Base-by-base conservation (phyloP, 805 yeast species). In the Metschnikowia amazonensis region DNA sequence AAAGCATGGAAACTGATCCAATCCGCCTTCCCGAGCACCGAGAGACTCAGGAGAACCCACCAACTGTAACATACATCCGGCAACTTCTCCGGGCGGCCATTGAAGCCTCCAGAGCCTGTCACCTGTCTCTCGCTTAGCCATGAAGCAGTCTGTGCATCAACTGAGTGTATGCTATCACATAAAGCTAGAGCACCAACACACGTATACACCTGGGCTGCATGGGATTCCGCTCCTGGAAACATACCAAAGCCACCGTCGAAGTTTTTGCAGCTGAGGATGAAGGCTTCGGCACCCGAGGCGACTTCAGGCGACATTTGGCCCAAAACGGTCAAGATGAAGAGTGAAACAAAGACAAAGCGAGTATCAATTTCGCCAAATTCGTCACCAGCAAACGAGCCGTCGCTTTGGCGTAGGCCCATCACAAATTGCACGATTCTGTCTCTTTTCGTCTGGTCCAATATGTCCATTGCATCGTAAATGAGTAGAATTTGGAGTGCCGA, bases 41-140 rank as follows among this genome's bases (percentile, higher is more conserved):
- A 76, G 46, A 90, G 65, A 2, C 89, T 76, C 1, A 95, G 84
- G 18, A 89, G 63, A 8, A 89, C 95, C 99, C 99, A 94, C 96
- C 97, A 94, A 56, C 94, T 82, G 62, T 94, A 94, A 62, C 99
- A 94, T n/a, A 88, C 96, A 64, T 94, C 99, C 0, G 98, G 96
- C 16, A 89, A 67, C 62, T 94, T 94, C 48, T 94, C 96, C 0
- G 98, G 97, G 42, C 99, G 76, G 0, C 99, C 99, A 60, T 94
- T 94, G 45, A 94, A 72, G 0, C 99, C 99, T 5, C 99, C 99
- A 24, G 76, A 76, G 5, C 78, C 74, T 23, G 62, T 52, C 7
- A 88, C 77, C 64, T 94, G 99, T 47, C 99, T 71, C 60, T 94
- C 98, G 57, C 92, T 77, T 16, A 94, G 71, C 98, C 99, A 94